Conservation (phyloP, 2,329 filamentous ascomycete genomes). For the Diplodia scrobiculata region DNA sequence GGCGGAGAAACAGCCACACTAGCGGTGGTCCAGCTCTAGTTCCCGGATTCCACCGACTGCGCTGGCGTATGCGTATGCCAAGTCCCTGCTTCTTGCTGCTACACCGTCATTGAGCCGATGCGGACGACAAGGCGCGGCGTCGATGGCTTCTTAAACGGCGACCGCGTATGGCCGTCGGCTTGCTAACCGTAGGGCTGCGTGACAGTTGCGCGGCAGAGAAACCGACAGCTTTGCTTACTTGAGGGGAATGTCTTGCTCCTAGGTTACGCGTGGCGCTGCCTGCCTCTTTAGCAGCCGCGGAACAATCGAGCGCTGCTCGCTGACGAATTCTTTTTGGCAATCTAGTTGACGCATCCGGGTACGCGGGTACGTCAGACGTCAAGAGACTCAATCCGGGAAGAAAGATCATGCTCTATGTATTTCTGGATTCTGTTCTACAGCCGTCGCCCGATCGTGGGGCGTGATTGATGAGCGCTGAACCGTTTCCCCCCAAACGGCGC, state of each 20-base stretch:
- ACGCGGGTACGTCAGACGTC: background rate
- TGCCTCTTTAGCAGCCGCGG: background rate
- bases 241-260: background rate
- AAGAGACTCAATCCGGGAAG: background rate
- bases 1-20: constrained; percentile 14
- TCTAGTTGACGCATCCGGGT: background rate
- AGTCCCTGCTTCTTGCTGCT: background rate
- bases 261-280: background rate
- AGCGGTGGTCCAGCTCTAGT: background rate
- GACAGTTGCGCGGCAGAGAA: background rate
- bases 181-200: background rate
- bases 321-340: constrained; percentile 5
- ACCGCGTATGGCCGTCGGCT: constrained; percentile 2
- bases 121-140: background rate
- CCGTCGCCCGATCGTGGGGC: background rate
- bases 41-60: constrained; percentile 8
- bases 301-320: background rate
- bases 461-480: background rate
- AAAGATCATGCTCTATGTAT: background rate
- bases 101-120: background rate
- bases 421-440: background rate
- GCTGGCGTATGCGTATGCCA: background rate
- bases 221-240: background rate
- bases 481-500: background rate
- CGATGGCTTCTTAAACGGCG: background rate